phyloP scores from a whole-genome alignment of 345 rosid genomes.

The Syzygium aqueum region DNA sequence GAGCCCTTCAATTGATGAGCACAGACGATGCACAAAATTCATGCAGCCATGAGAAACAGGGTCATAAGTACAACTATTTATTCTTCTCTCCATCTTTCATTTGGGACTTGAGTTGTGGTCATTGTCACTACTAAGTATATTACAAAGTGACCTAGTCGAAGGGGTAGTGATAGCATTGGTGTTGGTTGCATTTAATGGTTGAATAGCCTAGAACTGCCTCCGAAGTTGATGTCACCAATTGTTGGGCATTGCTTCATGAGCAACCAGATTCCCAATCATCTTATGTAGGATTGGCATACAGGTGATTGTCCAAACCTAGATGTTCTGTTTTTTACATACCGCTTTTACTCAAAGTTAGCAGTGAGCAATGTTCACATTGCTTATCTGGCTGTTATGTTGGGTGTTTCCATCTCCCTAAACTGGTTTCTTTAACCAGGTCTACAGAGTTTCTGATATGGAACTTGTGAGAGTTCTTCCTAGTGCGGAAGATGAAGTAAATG shows the following conservation, averaged over 20 bases:
- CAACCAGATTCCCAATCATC: background rate
- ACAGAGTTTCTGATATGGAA: constrained; percentile 81
- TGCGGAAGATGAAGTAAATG: constrained; percentile 84
- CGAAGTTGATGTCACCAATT: background rate
- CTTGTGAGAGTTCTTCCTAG: constrained; percentile 82
- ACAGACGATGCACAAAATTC: background rate
- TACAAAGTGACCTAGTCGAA: background rate
- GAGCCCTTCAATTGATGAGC: background rate
- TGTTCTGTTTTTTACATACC: background rate
- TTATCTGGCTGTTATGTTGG: background rate
- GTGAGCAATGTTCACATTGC: background rate
- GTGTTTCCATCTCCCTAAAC: background rate
- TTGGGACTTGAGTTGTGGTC: background rate
- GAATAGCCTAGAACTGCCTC: background rate
- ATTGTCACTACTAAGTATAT: background rate
- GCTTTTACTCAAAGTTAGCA: background rate
- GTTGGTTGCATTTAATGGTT: background rate
- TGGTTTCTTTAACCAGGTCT: constrained; percentile 28
- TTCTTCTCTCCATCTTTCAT: background rate
- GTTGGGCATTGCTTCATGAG: background rate
- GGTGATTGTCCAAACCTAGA: background rate
- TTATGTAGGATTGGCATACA: background rate
- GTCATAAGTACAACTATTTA: background rate
- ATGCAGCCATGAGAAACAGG: background rate
- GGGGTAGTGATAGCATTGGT: background rate